phyloP scores from a whole-genome alignment of 2,329 filamentous ascomycete species.

The Graphilbum ipis-grandicollis region DNA sequence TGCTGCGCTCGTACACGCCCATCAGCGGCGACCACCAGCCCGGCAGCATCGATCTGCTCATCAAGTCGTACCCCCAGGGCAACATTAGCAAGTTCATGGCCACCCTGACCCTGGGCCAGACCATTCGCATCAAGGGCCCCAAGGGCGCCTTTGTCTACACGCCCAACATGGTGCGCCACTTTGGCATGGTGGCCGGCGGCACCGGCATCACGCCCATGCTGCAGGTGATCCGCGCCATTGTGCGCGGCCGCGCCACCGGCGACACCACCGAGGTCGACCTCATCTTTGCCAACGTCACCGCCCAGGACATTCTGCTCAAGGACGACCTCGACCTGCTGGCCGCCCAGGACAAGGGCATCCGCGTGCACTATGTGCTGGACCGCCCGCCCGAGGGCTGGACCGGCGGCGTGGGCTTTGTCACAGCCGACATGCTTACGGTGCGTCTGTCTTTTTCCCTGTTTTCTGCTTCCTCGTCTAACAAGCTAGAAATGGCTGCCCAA shows the following conservation, averaged over 20 bases:
- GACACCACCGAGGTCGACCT: constrained; percentile 83
- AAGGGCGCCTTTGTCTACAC: constrained; percentile 98
- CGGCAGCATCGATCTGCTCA: constrained; percentile 87
- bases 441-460: constrained; percentile 8
- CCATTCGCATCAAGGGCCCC: constrained; percentile 79
- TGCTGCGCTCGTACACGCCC: constrained; percentile 82
- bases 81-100: constrained; percentile 95
- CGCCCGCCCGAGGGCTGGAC: constrained; percentile 85
- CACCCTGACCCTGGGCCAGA: constrained; percentile 63
- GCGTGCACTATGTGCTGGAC: constrained; percentile 90
- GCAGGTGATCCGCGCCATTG: constrained; percentile 82
- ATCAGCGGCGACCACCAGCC: constrained; percentile 78
- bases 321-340: constrained; percentile 75
- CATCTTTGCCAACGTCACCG: constrained; percentile 92
- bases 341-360: constrained; percentile 62
- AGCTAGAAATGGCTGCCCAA: constrained; percentile 60
- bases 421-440: constrained; percentile 78
- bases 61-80: constrained; percentile 94
- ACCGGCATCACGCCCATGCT: constrained; percentile 98
- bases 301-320: constrained; percentile 80
- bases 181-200: constrained; percentile 95
- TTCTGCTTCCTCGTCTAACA: constrained; percentile 10
- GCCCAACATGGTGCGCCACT: constrained; percentile 88
- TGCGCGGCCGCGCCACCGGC: constrained; percentile 59
- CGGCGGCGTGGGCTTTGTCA: constrained; percentile 89